Evolutionary conservation across 2,329 filamentous ascomycete genomes (phyloP).

Genomic region (Gremmenia infestans): DNA sequence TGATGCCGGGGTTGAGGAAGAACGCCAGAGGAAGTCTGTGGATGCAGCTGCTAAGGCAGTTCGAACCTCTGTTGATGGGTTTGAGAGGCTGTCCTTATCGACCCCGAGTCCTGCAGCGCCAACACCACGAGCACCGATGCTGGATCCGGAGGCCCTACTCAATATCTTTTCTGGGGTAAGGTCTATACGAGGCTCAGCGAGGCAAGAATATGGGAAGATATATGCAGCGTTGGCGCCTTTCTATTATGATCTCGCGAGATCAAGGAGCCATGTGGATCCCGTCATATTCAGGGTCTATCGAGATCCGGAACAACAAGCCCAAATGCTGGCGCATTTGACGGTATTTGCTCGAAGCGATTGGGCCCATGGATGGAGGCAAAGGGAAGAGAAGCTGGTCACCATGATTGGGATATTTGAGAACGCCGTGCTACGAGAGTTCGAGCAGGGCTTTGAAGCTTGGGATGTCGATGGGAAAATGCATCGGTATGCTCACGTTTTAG

Average conservation of each 20-base stretch:
- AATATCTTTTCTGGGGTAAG: slow-evolving; percentile 63
- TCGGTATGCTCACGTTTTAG: slow-evolving; percentile 81
- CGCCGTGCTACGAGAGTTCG: slow-evolving; percentile 85
- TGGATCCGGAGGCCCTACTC: slow-evolving; percentile 61
- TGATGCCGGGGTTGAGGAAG: slow-evolving; percentile 65
- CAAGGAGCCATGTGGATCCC: slow-evolving; percentile 71
- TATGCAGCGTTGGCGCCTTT: slow-evolving; percentile 86
- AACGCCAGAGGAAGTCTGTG: slow-evolving; percentile 42
- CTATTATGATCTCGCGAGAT: slow-evolving; percentile 74
- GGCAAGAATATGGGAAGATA: slow-evolving; percentile 85
- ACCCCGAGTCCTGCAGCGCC: slow-evolving; percentile 30
- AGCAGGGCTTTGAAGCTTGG: slow-evolving; percentile 82
- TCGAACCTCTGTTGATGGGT: slow-evolving; percentile 56
- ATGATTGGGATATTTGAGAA: slow-evolving; percentile 85
- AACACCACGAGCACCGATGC: slow-evolving; percentile 35
- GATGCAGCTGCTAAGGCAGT: slow-evolving; percentile 23
- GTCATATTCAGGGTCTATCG: slow-evolving; percentile 81
- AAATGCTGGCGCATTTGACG: slow-evolving; percentile 77
- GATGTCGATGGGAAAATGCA: slow-evolving; percentile 88
- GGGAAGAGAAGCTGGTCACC: slow-evolving; percentile 66
- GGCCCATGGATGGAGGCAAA: slow-evolving; percentile 64
- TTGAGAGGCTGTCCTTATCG: slow-evolving; percentile 66
- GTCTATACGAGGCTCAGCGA: slow-evolving; percentile 78
- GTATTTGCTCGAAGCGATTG: slow-evolving; percentile 78
- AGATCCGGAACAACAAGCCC: slow-evolving; percentile 85